phyloP scores from a whole-genome alignment of 2,329 filamentous ascomycete species.

The Apiospora pterosperma region DNA sequence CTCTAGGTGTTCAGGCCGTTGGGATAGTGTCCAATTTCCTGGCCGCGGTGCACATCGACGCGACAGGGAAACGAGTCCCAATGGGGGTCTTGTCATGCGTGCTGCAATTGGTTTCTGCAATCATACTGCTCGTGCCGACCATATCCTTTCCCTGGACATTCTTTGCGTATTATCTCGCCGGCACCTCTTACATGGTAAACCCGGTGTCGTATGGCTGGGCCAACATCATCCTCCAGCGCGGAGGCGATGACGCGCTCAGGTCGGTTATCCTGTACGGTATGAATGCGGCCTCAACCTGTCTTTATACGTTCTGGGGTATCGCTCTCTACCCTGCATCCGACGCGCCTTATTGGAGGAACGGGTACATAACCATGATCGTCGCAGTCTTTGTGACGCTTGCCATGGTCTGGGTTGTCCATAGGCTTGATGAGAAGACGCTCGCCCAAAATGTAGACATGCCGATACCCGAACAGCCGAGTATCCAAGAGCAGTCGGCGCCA shows the following conservation, averaged over 20 bases:
- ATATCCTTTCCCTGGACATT: conserved; percentile 29
- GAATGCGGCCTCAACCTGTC: conserved; percentile 33
- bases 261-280: conserved; percentile 37
- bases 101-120: conserved; percentile 29
- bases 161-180: conserved; percentile 34
- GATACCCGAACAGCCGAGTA: background rate
- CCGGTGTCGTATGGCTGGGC: conserved; percentile 36
- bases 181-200: conserved; percentile 37
- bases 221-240: conserved; percentile 31
- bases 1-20: conserved; percentile 22
- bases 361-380: conserved; percentile 28
- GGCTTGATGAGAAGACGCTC: conserved; percentile 10
- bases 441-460: conserved; percentile 4
- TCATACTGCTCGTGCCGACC: conserved; percentile 29
- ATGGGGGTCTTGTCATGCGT: conserved; percentile 30
- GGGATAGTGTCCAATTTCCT: conserved; percentile 34
- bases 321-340: conserved; percentile 37
- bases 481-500: background rate
- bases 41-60: conserved; percentile 23
- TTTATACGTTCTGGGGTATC: conserved; percentile 45
- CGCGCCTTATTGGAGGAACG: conserved; percentile 38
- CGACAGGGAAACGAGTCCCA: conserved; percentile 25
- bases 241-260: conserved; percentile 37
- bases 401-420: conserved; percentile 11
- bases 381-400: conserved; percentile 11